phyloP scores from a whole-genome alignment of 2,329 filamentous ascomycete genomes.

The Ophiosphaerella herpotricha region DNA sequence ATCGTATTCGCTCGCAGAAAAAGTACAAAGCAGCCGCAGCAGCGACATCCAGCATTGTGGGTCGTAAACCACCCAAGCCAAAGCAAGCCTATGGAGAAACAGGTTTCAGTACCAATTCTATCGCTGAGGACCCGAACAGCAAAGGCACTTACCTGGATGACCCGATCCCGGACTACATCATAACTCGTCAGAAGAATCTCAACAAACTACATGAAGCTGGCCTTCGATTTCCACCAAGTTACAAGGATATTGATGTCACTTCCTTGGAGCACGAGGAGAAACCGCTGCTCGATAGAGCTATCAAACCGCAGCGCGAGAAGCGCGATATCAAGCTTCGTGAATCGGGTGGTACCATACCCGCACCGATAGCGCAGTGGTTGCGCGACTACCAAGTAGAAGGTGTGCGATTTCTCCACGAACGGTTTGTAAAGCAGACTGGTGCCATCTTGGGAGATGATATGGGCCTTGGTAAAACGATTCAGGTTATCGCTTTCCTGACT shows the following conservation, averaged over 20 bases:
- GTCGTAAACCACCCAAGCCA: constrained; percentile 36
- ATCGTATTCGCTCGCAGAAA: constrained; percentile 53
- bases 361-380: constrained; percentile 86
- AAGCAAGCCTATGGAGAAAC: constrained; percentile 8
- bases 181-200: constrained; percentile 69
- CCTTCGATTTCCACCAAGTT: constrained; percentile 77
- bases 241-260: constrained; percentile 75
- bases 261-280: constrained; percentile 71
- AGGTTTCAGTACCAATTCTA: constrained; percentile 26
- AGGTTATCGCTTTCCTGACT: constrained; percentile 89
- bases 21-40: constrained; percentile 53
- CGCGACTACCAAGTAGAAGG: constrained; percentile 90
- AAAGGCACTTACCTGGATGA: constrained; percentile 62
- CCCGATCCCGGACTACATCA: constrained; percentile 73
- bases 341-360: constrained; percentile 82
- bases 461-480: constrained; percentile 95
- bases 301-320: constrained; percentile 71
- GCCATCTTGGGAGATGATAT: constrained; percentile 95
- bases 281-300: constrained; percentile 65
- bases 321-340: constrained; percentile 74
- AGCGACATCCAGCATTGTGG: constrained; percentile 49
- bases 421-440: constrained; percentile 89
- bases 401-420: constrained; percentile 80
- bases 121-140: constrained; percentile 50
- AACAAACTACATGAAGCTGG: constrained; percentile 71